Evolutionary conservation across 108 stramenopile species (phyloP).

Genomic region (Pelagomonas calceolata): DNA sequence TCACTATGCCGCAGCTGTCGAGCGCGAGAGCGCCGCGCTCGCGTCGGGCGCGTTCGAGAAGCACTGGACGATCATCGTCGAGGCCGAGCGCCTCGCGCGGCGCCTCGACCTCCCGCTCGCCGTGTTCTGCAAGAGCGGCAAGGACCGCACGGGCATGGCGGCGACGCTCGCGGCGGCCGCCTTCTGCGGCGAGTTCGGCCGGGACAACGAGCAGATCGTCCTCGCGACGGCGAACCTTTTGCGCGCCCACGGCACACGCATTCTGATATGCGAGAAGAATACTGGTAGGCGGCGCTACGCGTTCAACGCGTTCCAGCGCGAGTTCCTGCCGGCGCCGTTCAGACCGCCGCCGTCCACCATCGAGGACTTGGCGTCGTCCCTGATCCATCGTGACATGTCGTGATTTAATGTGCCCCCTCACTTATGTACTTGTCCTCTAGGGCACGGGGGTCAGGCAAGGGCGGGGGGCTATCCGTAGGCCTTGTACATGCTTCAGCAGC

Average conservation of each 20-base stretch:
- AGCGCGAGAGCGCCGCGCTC: neutral
- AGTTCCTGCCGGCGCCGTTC: conserved; percentile 74
- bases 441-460: no score
- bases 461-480: no score
- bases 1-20: neutral
- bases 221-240: conserved; percentile 46
- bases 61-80: conserved; percentile 40
- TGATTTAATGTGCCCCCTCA: neutral
- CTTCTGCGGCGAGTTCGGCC: conserved; percentile 26
- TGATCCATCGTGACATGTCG: neutral
- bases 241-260: conserved; percentile 69
- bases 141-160: conserved; percentile 87
- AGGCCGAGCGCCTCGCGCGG: conserved; percentile 55
- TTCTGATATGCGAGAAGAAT: conserved; percentile 82
- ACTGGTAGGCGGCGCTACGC: conserved; percentile 75
- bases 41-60: neutral
- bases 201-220: conserved; percentile 24
- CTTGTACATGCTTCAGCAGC: no score
- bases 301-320: conserved; percentile 69
- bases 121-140: conserved; percentile 82
- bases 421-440: no score
- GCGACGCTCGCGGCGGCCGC: conserved; percentile 76
- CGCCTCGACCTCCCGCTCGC: conserved; percentile 60
- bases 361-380: neutral
- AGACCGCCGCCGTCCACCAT: conserved; percentile 46